Conservation (phyloP, 1,284 basidiomycete species). For the Moesziomyces antarcticus region DNA sequence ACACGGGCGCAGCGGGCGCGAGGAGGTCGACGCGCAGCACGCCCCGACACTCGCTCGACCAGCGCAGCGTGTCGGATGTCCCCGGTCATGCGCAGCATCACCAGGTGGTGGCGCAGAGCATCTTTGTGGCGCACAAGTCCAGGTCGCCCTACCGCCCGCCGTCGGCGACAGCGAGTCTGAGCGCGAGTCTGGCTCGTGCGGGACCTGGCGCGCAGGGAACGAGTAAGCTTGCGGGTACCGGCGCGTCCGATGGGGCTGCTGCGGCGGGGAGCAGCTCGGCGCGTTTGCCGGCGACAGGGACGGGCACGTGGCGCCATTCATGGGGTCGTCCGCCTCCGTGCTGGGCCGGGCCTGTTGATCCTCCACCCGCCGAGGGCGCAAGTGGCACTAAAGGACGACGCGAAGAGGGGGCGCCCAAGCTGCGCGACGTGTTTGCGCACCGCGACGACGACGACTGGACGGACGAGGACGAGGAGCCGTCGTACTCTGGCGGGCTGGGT, state of each 20-base stretch:
- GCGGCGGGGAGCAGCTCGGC: conserved; percentile 8
- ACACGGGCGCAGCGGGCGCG: conserved; percentile 7
- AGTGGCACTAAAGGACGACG: background rate
- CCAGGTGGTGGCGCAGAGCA: conserved; percentile 35
- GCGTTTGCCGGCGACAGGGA: conserved; percentile 31
- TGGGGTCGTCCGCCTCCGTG: conserved; percentile 63
- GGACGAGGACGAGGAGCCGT: conserved; percentile 59
- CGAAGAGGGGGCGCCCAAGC: conserved; percentile 12
- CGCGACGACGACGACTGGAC: conserved; percentile 57
- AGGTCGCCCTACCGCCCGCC: conserved; percentile 61
- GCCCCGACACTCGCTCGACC: conserved; percentile 41
- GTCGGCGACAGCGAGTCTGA: conserved; percentile 55
- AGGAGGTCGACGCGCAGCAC: conserved; percentile 33
- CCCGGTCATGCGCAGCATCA: conserved; percentile 17
- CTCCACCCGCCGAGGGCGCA: conserved; percentile 14
- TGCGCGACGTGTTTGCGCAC: conserved; percentile 62
- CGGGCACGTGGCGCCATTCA: conserved; percentile 55
- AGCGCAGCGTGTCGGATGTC: conserved; percentile 16
- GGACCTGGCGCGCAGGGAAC: background rate
- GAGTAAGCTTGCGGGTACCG: no score
- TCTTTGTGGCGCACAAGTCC: conserved; percentile 61
- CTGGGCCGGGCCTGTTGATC: conserved; percentile 61
- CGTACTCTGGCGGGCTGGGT: conserved; percentile 56
- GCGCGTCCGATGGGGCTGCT: background rate
- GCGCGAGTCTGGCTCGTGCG: conserved; percentile 30